A percentile compares a stretch with the other conserved stretches of the same genome.
These are phyloP conservation scores for Lipomyces sp. DNA, from an alignment of 805 yeast species.

Conservation along the genomic window DNA sequence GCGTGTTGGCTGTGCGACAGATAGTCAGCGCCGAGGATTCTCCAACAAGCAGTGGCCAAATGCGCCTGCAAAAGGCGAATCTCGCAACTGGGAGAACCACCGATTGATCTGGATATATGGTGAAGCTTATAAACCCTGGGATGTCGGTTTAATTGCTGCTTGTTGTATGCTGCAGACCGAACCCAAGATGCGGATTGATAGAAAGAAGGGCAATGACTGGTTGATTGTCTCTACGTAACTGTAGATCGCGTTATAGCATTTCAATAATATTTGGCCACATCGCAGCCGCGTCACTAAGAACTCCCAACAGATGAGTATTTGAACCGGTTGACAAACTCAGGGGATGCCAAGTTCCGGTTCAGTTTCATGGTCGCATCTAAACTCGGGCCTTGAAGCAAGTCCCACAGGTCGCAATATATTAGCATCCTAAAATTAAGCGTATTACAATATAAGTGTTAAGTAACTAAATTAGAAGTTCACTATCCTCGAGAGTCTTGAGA, in stretches of 20 bases:
- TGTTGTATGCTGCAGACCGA: not conserved
- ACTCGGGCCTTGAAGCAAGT: no score
- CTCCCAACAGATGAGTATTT: not conserved
- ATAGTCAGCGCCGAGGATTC: not conserved
- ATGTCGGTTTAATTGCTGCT: not conserved
- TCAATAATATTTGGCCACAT: not conserved
- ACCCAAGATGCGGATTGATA: not conserved
- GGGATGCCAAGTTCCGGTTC: not conserved
- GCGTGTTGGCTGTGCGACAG: not conserved
- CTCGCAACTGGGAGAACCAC: conserved; percentile 3
- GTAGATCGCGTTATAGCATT: not conserved
- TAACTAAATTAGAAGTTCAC: no score
- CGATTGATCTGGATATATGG: not conserved
- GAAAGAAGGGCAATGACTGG: not conserved
- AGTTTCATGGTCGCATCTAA: not conserved
- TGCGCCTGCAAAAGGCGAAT: not conserved
- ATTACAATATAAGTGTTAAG: no score
- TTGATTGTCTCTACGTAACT: not conserved
- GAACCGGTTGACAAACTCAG: conserved; percentile 1
- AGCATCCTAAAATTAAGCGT: no score
- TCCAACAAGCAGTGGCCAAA: conserved; percentile 4
- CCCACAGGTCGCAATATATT: no score
- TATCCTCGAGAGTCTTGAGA: no score
- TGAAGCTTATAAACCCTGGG: not conserved
- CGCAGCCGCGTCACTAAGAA: not conserved